Evolutionary conservation across 2,329 filamentous ascomycete species (phyloP), one percentile per base, ranked within the genome.

Genomic region (Epichloe baconii): DNA sequence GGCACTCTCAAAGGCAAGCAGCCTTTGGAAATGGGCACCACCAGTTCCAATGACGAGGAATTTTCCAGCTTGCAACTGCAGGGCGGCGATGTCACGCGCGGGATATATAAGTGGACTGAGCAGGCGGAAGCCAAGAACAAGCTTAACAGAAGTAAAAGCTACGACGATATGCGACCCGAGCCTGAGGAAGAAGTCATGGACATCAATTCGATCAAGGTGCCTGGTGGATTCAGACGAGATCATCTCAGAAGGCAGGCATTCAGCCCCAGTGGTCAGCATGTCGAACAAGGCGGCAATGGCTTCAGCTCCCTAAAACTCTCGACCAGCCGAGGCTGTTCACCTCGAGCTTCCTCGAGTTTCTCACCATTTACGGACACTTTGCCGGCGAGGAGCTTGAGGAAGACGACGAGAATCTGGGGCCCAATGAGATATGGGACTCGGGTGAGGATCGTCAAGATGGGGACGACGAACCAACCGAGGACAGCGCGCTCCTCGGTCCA

Each of bases 31-130:
- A 58, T 60, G 42, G 65, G 64, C 7, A 55, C 63, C 38, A 56
- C 60, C 0, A 68, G 68, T n/a, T 61, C 61, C 59, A 77, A 80
- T 54, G 80, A 84, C 5, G 86, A 93, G 53, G 88, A 95, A 62
- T 98, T 98, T 65, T 96, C 90, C 34, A 97, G 93, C 68, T 69
- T 98, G 64, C 83, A 84, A 63, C 73, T 98, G 45, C 94, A 97
- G 65, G 93, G 93, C 54, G 93, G 93, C 56, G 93, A 98, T 65
- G 85, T 96, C 52, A 96, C 91, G 23, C 78, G 93, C 54, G 88
- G 91, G 50, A 95, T 98, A 60, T 98, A 98, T 73, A 85, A 88
- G 59, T 98, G 94, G 88, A 88, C 89, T 5, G 89, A 97, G 66
- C 87, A 94, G 64, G 86, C 86, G 48, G 83, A 94, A 62, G 74